Conservation (phyloP, 2,329 filamentous ascomycete species). For the Cladophialophora bantiana region DNA sequence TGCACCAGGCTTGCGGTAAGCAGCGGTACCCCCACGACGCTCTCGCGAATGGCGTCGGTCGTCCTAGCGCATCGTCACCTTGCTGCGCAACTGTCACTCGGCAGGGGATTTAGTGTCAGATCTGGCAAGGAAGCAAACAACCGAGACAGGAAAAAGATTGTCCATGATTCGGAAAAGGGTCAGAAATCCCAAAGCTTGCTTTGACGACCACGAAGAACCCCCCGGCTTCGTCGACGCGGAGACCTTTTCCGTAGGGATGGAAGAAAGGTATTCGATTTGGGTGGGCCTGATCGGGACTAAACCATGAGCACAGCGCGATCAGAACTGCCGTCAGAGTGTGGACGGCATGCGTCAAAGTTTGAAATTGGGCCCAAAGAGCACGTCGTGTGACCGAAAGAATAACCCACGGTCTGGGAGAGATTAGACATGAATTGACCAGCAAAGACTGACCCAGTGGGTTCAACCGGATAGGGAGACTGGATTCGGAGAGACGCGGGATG, state of each 20-base stretch:
- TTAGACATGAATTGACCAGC: neutral
- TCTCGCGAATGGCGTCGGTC: neutral
- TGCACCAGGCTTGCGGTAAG: neutral
- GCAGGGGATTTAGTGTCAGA: slow-evolving; percentile 2
- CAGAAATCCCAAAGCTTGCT: slow-evolving; percentile 22
- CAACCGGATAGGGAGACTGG: slow-evolving; percentile 31
- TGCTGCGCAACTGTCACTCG: neutral
- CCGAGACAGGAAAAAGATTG: slow-evolving; percentile 25
- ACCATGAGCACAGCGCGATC: neutral
- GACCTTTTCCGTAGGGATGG: slow-evolving; percentile 1
- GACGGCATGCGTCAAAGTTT: neutral
- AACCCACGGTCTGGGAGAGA: neutral
- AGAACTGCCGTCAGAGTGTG: neutral
- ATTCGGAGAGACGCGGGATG: slow-evolving; percentile 23
- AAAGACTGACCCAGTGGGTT: neutral
- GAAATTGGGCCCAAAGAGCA: slow-evolving; percentile 14
- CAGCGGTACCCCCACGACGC: neutral
- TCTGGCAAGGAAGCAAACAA: slow-evolving; percentile 7
- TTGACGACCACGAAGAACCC: slow-evolving; percentile 15
- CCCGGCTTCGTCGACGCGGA: slow-evolving; percentile 9
- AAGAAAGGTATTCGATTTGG: neutral
- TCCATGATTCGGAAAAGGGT: slow-evolving; percentile 13
- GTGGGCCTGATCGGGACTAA: neutral
- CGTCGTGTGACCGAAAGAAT: slow-evolving; percentile 12
- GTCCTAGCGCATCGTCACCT: neutral